Base-by-base conservation (phyloP, 2,329 filamentous ascomycete species). In the Chrysoporthe deuterocubensis region DNA sequence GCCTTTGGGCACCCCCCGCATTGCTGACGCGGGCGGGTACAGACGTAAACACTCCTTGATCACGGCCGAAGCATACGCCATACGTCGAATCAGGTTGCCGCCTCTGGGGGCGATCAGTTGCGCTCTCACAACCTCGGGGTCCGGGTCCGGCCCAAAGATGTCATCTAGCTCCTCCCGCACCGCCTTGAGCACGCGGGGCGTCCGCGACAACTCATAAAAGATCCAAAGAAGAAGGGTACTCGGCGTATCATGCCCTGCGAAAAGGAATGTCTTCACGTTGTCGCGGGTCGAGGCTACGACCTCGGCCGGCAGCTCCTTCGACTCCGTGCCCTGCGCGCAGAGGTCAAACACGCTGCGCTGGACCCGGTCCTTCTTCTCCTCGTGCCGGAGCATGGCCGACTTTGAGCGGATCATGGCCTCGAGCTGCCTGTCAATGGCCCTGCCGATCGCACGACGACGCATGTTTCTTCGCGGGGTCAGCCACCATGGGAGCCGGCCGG, bases 181-280 rank as follows among this genome's bases (percentile, higher is more conserved):
- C 0, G 74, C 72, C 18, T 70, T 63, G n/a, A 77, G 71, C 0
- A 71, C 76, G 0, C 69, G 67, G 0, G 80, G 78, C 0, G 74
- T 74, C 3, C 74, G 74, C 4, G 75, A 75, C 0, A 81, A 73
- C 65, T 80, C 75, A 69, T 81, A 80, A 26, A 79, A 73, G 0
- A 73, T 70, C 77, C 78, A 81, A 6, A 76, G 72, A 0, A 81
- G 70, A 2, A 77, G 71, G 66, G 75, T 78, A 43, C 75, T 76
- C 1, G 78, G 80, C 4, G 80, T 81, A 68, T 82, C 80, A 54
- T 81, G 80, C 1, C 80, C 79, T 1, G 78, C 79, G 43, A 82
- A 79, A 2, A 81, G 71, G 69, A 82, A 81, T 0, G 75, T 76
- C 66, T 77, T 78, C 40, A 81, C 69, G 66, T 80, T 78, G 64